Conservation (phyloP, 2,329 filamentous ascomycete genomes). For the Ophiostoma quercus region DNA sequence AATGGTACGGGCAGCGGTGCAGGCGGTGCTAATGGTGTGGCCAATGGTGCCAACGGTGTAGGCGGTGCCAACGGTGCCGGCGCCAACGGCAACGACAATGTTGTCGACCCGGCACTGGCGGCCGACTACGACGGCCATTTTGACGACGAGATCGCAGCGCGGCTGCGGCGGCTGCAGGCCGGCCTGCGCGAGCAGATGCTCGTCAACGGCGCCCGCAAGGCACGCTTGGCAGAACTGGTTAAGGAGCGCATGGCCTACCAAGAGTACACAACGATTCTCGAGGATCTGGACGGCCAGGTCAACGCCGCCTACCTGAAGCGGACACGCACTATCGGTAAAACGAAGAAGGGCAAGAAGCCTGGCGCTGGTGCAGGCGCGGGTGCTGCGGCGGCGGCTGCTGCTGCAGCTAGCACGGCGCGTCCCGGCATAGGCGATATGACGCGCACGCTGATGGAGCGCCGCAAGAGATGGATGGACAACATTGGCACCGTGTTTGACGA, state of each 20-base stretch:
- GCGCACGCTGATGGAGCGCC: slow-evolving; percentile 84
- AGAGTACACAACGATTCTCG: slow-evolving; percentile 93
- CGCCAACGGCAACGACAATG: slow-evolving; percentile 2
- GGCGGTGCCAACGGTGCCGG: background rate
- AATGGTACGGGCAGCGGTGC: slow-evolving; percentile 9
- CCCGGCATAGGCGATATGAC: slow-evolving; percentile 86
- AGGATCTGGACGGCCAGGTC: slow-evolving; percentile 92
- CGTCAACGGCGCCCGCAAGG: slow-evolving; percentile 84
- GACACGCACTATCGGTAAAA: slow-evolving; percentile 89
- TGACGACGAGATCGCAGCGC: slow-evolving; percentile 90
- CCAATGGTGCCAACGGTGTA: slow-evolving; percentile 29
- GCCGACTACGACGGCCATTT: slow-evolving; percentile 84
- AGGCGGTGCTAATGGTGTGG: slow-evolving; percentile 16
- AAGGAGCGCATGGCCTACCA: slow-evolving; percentile 93
- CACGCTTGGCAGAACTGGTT: slow-evolving; percentile 77
- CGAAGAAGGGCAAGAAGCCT: slow-evolving; percentile 64
- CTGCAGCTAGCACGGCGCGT: slow-evolving; percentile 52
- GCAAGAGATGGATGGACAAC: slow-evolving; percentile 81
- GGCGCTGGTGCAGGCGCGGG: slow-evolving; percentile 44
- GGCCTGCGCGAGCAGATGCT: slow-evolving; percentile 79
- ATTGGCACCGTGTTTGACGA: slow-evolving; percentile 89
- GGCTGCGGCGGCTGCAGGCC: slow-evolving; percentile 76
- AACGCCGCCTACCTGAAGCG: slow-evolving; percentile 94
- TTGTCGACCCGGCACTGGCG: slow-evolving; percentile 31
- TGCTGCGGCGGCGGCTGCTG: slow-evolving; percentile 35